These are phyloP conservation scores for Chenopodium album DNA, from an alignment of 148 eudicot species.

Conservation along the genomic window DNA sequence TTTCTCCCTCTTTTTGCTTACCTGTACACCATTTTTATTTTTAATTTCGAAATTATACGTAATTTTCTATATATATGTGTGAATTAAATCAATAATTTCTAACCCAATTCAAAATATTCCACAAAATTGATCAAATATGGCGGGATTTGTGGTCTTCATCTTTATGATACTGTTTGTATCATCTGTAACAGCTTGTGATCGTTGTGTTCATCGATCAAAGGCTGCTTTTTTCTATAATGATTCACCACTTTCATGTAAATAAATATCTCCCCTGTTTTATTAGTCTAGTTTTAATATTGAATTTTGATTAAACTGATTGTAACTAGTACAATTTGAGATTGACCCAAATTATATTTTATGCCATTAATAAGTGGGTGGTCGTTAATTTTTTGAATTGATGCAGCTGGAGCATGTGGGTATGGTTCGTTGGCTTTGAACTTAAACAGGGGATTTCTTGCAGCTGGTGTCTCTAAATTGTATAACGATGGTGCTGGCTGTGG, in stretches of 20 bases:
- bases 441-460: slow-evolving; percentile 60
- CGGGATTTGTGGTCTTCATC: slow-evolving; percentile 19
- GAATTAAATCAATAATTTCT: background rate
- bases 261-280: background rate
- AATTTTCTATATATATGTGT: background rate
- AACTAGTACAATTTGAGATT: background rate
- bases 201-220: slow-evolving; percentile 60
- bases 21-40: slow-evolving; percentile 14
- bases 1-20: background rate
- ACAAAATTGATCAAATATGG: slow-evolving; percentile 22
- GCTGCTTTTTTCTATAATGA: slow-evolving; percentile 49
- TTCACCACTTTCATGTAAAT: slow-evolving; percentile 56
- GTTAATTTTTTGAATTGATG: slow-evolving; percentile 27
- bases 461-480: slow-evolving; percentile 59
- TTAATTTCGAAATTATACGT: background rate
- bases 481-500: slow-evolving; percentile 82
- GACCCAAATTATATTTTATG: slow-evolving; percentile 11
- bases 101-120: background rate
- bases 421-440: slow-evolving; percentile 62
- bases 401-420: slow-evolving; percentile 87
- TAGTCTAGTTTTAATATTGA: too few species aligned
- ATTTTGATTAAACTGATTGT: background rate
- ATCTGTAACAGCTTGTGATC: slow-evolving; percentile 50
- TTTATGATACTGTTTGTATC: slow-evolving; percentile 28
- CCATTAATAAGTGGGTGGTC: slow-evolving; percentile 13